Evolutionary conservation across 164 flowering plant species (phyloP).

Genomic region (Warburgia ugandensis): DNA sequence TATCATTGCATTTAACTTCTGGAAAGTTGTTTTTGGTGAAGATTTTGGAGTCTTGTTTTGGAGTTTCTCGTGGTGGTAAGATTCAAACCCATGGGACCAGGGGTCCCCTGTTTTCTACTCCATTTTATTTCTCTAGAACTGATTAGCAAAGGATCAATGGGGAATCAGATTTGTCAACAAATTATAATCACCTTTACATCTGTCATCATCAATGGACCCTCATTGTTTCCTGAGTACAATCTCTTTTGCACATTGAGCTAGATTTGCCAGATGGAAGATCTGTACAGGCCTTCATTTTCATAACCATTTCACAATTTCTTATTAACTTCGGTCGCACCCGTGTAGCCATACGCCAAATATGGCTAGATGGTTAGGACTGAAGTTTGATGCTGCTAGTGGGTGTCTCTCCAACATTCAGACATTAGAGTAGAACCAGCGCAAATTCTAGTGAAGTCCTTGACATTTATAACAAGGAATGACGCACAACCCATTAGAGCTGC

Average conservation of each 20-base stretch:
- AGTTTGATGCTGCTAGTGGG: too few relatives aligned
- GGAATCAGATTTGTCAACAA: background rate
- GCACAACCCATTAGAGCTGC: too few relatives aligned
- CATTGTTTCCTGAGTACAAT: background rate
- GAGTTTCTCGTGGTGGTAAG: background rate
- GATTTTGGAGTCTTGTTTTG: too few relatives aligned
- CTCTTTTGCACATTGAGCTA: background rate
- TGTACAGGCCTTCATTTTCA: background rate
- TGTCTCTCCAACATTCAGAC: too few relatives aligned
- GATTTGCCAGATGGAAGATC: slow-evolving; percentile 2
- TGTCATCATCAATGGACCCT: background rate
- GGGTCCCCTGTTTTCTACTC: background rate
- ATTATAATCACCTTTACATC: slow-evolving; percentile 2
- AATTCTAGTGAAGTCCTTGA: too few relatives aligned
- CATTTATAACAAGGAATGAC: too few relatives aligned
- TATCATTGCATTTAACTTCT: slow-evolving; percentile 6
- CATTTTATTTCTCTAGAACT: background rate
- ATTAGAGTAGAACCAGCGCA: too few relatives aligned
- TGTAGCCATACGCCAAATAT: too few relatives aligned
- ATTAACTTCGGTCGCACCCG: background rate
- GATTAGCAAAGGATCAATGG: background rate
- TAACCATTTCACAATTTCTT: background rate
- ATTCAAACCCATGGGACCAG: slow-evolving; percentile 6
- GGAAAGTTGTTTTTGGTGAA: background rate
- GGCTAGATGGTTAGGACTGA: too few relatives aligned